Percentiles rank a stretch among this genome's conserved stretches.
phyloP scores from a whole-genome alignment of 768 basidiomycete genomes.

The Pisolithus tinctorius region DNA sequence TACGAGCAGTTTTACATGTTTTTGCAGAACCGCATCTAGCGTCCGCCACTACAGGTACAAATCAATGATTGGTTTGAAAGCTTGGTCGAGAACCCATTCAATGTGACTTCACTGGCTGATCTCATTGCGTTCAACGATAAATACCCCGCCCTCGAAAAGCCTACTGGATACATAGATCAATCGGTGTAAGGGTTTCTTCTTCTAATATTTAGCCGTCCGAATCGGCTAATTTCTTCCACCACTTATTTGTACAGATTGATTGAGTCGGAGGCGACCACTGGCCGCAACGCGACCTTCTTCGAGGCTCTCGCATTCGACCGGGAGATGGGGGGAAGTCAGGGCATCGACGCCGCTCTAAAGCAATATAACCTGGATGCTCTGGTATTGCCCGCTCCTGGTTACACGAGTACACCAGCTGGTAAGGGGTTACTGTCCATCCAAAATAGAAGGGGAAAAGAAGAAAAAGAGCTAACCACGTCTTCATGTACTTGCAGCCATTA shows the following conservation, averaged over 20 bases:
- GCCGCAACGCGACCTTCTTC: conserved; percentile 31
- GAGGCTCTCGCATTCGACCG: conserved; percentile 39
- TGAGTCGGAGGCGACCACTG: conserved; percentile 20
- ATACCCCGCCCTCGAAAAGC: conserved; percentile 42
- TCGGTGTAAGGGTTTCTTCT: conserved; percentile 19
- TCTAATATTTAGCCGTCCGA: conserved; percentile 12
- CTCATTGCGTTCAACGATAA: conserved; percentile 49
- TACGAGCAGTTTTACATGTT: not conserved
- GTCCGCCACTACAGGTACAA: not conserved
- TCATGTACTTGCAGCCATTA: conserved; percentile 19
- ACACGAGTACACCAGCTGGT: conserved; percentile 11
- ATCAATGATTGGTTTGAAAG: conserved; percentile 41
- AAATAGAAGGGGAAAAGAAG: not conserved
- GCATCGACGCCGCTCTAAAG: conserved; percentile 49
- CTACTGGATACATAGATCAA: conserved; percentile 29
- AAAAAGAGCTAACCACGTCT: not conserved
- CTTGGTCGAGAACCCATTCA: conserved; percentile 48
- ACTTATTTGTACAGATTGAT: conserved; percentile 10
- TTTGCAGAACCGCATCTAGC: too few relatives aligned
- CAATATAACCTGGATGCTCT: conserved; percentile 42
- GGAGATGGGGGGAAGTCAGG: conserved; percentile 39
- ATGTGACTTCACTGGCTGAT: conserved; percentile 52
- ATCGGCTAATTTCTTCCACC: conserved; percentile 5
- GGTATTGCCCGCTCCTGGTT: conserved; percentile 35
- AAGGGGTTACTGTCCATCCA: conserved; percentile 2